These are phyloP conservation scores for Phytophthora cactorum DNA, from an alignment of 352 stramenopile species.

Conservation along the genomic window DNA sequence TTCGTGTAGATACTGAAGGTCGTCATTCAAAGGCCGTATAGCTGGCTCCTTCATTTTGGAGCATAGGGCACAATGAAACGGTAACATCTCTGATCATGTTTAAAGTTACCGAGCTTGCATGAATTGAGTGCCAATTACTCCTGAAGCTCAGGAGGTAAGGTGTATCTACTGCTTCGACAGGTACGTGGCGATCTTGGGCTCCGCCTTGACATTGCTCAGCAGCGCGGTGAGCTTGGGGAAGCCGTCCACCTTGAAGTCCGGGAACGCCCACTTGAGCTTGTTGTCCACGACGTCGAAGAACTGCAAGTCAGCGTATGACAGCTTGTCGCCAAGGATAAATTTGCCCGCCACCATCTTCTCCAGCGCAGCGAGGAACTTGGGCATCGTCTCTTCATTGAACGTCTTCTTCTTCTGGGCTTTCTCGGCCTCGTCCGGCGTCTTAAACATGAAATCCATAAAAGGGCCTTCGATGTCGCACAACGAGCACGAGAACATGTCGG, in stretches of 20 bases:
- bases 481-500: slow-evolving; percentile 39
- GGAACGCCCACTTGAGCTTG: slow-evolving; percentile 33
- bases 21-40: too few species aligned
- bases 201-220: slow-evolving; percentile 41
- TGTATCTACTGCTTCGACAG: slow-evolving; percentile 33
- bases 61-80: too few species aligned
- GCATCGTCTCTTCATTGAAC: slow-evolving; percentile 47
- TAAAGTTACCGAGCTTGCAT: too few species aligned
- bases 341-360: slow-evolving; percentile 53
- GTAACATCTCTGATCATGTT: too few species aligned
- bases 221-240: slow-evolving; percentile 59
- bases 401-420: slow-evolving; percentile 52
- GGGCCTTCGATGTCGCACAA: slow-evolving; percentile 21
- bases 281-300: slow-evolving; percentile 54
- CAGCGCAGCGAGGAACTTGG: slow-evolving; percentile 41
- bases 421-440: slow-evolving; percentile 39
- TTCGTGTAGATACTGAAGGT: too few species aligned
- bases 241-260: slow-evolving; percentile 33
- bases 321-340: slow-evolving; percentile 58
- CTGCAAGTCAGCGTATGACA: slow-evolving; percentile 48
- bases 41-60: too few species aligned
- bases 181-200: slow-evolving; percentile 52
- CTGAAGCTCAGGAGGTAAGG: not conserved
- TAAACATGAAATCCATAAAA: slow-evolving; percentile 30
- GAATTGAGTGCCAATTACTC: too few species aligned